phyloP scores from a whole-genome alignment of 2,329 filamentous ascomycete genomes.

The Pseudogymnoascus sp. region DNA sequence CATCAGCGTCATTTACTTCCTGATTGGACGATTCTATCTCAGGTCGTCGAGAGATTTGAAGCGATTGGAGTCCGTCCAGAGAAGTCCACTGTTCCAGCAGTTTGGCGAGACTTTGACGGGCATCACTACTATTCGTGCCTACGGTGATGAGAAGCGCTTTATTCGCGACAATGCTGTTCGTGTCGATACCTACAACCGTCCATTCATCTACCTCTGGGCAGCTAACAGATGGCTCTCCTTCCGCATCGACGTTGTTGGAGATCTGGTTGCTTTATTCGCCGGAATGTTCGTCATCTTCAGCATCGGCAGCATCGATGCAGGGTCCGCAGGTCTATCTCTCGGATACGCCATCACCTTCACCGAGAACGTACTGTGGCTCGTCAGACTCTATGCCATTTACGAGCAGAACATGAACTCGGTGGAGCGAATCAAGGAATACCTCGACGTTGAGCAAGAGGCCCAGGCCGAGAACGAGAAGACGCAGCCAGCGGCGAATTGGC shows the following conservation, averaged over 20 bases:
- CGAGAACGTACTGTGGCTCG: constrained; percentile 93
- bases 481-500: constrained; percentile 74
- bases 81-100: constrained; percentile 93
- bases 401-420: constrained; percentile 99
- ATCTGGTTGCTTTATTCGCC: constrained; percentile 86
- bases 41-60: constrained; percentile 92
- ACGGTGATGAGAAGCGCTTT: constrained; percentile 88
- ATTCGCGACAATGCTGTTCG: constrained; percentile 80
- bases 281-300: constrained; percentile 83
- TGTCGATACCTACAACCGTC: constrained; percentile 84
- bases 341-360: constrained; percentile 96
- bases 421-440: constrained; percentile 93
- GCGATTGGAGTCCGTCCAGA: constrained; percentile 84
- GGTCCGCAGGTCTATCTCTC: constrained; percentile 84
- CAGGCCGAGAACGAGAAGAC: constrained; percentile 66
- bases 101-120: constrained; percentile 93
- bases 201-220: constrained; percentile 94
- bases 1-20: constrained; percentile 73
- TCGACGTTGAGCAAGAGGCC: constrained; percentile 93
- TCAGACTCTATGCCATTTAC: constrained; percentile 85
- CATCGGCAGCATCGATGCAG: constrained; percentile 75
- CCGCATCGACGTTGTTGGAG: constrained; percentile 81
- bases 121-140: constrained; percentile 93
- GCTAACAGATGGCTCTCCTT: constrained; percentile 95
- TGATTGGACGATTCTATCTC: constrained; percentile 81